These are phyloP conservation scores for Cercophora samala DNA, from an alignment of 495 filamentous ascomycete genomes.

Conservation along the genomic window DNA sequence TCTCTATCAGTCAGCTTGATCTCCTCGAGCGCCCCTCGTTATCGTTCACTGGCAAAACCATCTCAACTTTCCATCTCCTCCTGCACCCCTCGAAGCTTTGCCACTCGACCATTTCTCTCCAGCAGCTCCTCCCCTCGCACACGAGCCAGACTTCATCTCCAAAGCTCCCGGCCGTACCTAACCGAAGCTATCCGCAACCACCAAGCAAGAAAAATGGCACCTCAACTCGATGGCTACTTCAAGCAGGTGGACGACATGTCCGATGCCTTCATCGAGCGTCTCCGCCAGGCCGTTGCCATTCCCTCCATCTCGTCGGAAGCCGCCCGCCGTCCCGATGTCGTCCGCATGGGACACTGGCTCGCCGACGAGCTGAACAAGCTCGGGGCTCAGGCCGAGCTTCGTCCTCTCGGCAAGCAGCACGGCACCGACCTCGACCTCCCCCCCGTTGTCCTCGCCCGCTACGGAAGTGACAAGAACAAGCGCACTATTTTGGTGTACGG, in stretches of 20 bases:
- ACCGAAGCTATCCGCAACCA: constrained; percentile 46
- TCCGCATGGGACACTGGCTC: constrained; percentile 94
- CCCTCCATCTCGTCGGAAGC: constrained; percentile 92
- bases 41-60: background rate
- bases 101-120: background rate
- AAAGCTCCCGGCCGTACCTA: constrained; percentile 39
- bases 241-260: constrained; percentile 82
- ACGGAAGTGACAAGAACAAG: constrained; percentile 87
- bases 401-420: constrained; percentile 83
- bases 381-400: constrained; percentile 80
- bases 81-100: background rate
- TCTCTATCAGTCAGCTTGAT: constrained; percentile 5
- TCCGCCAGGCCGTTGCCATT: constrained; percentile 89
- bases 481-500: constrained; percentile 94
- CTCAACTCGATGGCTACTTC: constrained; percentile 78
- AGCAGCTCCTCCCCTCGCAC: background rate
- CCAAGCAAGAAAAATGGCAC: constrained; percentile 70
- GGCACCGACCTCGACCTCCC: constrained; percentile 87
- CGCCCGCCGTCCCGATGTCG: constrained; percentile 79
- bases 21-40: constrained; percentile 10
- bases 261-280: constrained; percentile 84
- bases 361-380: constrained; percentile 74
- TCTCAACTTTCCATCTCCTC: background rate
- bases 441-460: constrained; percentile 85
- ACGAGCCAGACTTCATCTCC: background rate